Conservation (phyloP, 345 rosid species). For the Syzygium jambos region DNA sequence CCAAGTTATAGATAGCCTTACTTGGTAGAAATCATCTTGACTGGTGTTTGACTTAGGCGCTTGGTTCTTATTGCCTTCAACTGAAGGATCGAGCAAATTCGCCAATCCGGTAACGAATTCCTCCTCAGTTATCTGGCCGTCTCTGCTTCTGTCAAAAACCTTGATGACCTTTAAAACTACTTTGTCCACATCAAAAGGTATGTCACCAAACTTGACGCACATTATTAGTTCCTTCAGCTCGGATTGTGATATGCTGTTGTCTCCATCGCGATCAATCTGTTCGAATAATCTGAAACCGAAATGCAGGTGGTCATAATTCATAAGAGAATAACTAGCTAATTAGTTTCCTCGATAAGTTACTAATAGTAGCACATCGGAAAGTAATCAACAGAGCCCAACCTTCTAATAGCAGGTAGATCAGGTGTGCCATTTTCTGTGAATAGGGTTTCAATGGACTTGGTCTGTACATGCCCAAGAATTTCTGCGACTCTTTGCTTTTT, state of each 20-base stretch:
- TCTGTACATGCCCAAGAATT: slow-evolving; percentile 6
- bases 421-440: slow-evolving; percentile 19
- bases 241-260: slow-evolving; percentile 8
- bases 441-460: slow-evolving; percentile 8
- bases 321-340: neutral
- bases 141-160: slow-evolving; percentile 14
- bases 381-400: neutral
- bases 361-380: neutral
- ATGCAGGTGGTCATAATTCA: neutral
- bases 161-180: slow-evolving; percentile 10
- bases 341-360: neutral
- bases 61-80: neutral
- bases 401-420: slow-evolving; percentile 7
- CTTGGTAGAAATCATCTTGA: slow-evolving; percentile 6
- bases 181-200: slow-evolving; percentile 11
- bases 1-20: neutral
- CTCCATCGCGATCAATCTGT: slow-evolving; percentile 6
- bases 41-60: neutral
- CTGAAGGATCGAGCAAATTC: slow-evolving; percentile 2
- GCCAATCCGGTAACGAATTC: slow-evolving; percentile 17
- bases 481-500: slow-evolving; percentile 13
- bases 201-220: slow-evolving; percentile 11
- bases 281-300: slow-evolving; percentile 13
- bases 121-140: slow-evolving; percentile 8
- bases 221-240: slow-evolving; percentile 15